Evolutionary conservation across 345 rosid genomes (phyloP).

Genomic region (Sapria himalayana): DNA sequence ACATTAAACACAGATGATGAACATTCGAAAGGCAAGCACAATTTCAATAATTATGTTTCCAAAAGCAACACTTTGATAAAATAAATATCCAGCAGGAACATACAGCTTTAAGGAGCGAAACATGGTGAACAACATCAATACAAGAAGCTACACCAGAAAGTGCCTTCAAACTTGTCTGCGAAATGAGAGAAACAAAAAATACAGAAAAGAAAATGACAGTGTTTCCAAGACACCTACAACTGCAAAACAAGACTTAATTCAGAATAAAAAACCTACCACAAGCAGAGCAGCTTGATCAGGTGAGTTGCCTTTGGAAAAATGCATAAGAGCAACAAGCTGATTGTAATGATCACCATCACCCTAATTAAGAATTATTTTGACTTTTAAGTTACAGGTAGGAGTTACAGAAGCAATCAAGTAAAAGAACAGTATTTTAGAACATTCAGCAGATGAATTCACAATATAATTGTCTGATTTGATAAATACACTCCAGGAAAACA

Average conservation of each 20-base stretch:
- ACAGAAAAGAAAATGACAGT: not conserved
- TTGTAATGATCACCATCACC: constrained; percentile 33
- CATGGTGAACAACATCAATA: constrained; percentile 36
- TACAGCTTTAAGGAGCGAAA: constrained; percentile 43
- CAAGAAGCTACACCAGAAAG: constrained; percentile 50
- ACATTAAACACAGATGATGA: not conserved
- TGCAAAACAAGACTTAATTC: no score
- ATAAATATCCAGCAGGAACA: constrained; percentile 10
- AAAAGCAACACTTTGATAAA: not conserved
- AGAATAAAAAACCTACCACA: constrained; percentile 34
- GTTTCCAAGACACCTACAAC: no score
- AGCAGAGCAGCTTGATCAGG: constrained; percentile 50
- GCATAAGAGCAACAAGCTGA: constrained; percentile 46
- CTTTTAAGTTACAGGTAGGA: no score
- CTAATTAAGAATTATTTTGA: constrained; percentile 16
- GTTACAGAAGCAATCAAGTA: no score
- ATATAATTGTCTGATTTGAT: no score
- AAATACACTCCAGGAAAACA: no score
- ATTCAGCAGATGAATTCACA: no score
- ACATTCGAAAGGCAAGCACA: constrained; percentile 4
- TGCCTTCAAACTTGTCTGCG: constrained; percentile 46
- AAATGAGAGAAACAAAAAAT: not conserved
- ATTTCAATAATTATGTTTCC: not conserved
- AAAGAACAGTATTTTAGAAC: no score
- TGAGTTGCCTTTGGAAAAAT: constrained; percentile 18